These are phyloP conservation scores for Rhododendron ovatum DNA, from an alignment of 148 eudicot species.

Conservation along the genomic window DNA sequence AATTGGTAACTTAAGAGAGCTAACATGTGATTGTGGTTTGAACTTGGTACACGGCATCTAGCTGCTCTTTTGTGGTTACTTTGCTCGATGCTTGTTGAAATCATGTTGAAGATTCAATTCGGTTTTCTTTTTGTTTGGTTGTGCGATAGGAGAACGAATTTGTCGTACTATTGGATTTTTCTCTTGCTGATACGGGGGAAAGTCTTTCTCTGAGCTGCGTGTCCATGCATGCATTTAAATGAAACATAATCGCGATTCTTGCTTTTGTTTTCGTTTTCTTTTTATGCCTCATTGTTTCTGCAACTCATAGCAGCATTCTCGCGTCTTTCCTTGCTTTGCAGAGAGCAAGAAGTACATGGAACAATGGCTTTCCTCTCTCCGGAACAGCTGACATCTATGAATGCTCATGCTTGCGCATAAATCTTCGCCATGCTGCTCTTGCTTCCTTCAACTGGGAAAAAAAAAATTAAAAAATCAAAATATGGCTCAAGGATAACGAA, in stretches of 20 bases:
- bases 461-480: not conserved
- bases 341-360: slow-evolving; percentile 45
- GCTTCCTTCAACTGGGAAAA: slow-evolving; percentile 2
- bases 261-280: not conserved
- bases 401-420: not conserved
- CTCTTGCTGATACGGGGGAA: not conserved
- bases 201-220: not conserved
- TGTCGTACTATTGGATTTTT: not conserved
- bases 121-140: not conserved
- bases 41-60: not conserved
- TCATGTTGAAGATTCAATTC: not conserved
- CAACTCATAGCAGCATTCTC: not conserved
- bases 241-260: not conserved
- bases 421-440: not conserved
- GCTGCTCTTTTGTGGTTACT: not conserved
- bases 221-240: not conserved
- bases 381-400: slow-evolving; percentile 25
- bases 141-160: not conserved
- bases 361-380: slow-evolving; percentile 66
- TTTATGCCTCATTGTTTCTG: not conserved
- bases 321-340: not conserved
- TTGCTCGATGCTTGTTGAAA: not conserved
- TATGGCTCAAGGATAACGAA: not conserved
- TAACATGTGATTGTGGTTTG: not conserved
- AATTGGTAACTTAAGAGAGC: not conserved